Conservation (phyloP, 129 eudicot species). For the Gnaphalium uliginosum region DNA sequence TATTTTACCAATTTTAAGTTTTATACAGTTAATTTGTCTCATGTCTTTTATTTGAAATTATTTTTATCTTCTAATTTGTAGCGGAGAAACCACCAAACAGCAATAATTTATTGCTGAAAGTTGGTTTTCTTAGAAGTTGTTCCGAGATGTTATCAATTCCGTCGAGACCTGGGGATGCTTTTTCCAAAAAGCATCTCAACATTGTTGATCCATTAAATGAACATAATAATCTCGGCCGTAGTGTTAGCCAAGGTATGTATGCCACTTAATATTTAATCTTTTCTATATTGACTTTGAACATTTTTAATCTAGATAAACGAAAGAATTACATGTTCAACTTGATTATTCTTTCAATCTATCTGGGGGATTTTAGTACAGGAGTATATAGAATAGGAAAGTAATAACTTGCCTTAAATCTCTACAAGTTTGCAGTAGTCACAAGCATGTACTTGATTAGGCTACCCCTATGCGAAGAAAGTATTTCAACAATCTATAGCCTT, state of each 20-base stretch:
- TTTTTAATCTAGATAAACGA: too few species aligned
- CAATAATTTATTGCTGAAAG: constrained; percentile 51
- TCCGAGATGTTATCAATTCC: constrained; percentile 60
- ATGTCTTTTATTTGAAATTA: background rate
- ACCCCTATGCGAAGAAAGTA: too few species aligned
- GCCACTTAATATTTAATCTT: background rate
- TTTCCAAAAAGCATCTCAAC: constrained; percentile 70
- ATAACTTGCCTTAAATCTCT: too few species aligned
- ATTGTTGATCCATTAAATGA: constrained; percentile 86
- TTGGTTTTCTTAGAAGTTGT: constrained; percentile 63
- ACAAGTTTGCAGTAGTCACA: too few species aligned
- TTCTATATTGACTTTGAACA: background rate
- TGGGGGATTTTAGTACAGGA: too few species aligned
- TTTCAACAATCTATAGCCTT: too few species aligned
- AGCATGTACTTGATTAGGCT: too few species aligned
- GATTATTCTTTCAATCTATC: too few species aligned
- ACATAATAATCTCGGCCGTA: constrained; percentile 84
- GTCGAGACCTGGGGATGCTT: constrained; percentile 42
- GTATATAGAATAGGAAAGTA: too few species aligned
- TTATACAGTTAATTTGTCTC: background rate
- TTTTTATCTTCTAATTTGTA: constrained; percentile 35
- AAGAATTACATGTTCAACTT: too few species aligned
- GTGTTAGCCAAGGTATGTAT: constrained; percentile 94
- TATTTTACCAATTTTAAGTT: background rate
- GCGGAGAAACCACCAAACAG: constrained; percentile 66